These are phyloP conservation scores for Musa beccarii DNA, from an alignment of 176 grass and related monocot species.

Conservation along the genomic window DNA sequence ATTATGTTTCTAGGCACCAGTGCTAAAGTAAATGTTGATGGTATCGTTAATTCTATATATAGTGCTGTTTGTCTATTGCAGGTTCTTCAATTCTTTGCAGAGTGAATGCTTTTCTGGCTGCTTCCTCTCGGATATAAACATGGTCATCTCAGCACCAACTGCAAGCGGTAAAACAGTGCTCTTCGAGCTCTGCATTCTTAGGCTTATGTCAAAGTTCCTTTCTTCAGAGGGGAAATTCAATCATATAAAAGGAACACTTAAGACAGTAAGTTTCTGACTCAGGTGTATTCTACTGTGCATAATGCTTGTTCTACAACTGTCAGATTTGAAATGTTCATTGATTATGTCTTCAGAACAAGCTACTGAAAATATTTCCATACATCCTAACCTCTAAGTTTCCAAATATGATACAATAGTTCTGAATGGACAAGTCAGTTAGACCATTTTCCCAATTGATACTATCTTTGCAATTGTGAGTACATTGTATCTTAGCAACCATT, in stretches of 20 bases:
- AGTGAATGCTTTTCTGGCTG: constrained; percentile 77
- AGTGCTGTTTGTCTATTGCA: constrained; percentile 24
- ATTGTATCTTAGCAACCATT: neutral
- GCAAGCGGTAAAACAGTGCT: constrained; percentile 91
- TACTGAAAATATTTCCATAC: neutral
- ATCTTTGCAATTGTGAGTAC: neutral
- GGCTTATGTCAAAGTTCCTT: constrained; percentile 78
- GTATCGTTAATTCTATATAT: neutral
- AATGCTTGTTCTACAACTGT: constrained; percentile 2
- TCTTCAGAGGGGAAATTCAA: constrained; percentile 60
- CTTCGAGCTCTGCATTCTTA: constrained; percentile 89
- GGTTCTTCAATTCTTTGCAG: constrained; percentile 96
- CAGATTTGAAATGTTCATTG: neutral
- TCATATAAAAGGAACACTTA: constrained; percentile 61
- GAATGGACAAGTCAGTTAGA: neutral
- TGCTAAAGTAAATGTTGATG: neutral
- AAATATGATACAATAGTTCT: neutral
- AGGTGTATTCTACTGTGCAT: neutral
- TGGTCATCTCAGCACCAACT: constrained; percentile 94
- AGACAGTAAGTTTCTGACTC: constrained; percentile 57
- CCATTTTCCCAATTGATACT: neutral
- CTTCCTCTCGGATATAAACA: constrained; percentile 76
- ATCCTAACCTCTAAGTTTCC: neutral
- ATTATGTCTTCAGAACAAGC: neutral
- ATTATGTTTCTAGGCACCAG: neutral